These are phyloP conservation scores for Cynara cardunculus DNA, from an alignment of 129 eudicot species.

Conservation along the genomic window DNA sequence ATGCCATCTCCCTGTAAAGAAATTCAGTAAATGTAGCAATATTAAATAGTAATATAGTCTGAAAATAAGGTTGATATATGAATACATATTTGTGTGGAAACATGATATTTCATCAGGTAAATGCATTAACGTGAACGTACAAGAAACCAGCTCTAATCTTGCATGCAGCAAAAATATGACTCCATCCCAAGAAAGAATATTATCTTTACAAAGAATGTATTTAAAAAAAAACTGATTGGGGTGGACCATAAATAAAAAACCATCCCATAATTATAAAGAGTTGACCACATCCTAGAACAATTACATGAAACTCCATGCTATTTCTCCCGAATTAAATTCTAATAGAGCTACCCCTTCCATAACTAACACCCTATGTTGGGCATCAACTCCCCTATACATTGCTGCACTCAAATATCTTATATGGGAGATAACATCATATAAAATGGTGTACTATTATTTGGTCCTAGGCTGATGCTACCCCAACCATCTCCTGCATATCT, in stretches of 20 bases:
- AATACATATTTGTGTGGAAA: not conserved
- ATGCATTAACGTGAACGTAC: not conserved
- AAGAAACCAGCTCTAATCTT: not conserved
- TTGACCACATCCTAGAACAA: not conserved
- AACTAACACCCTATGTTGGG: not conserved
- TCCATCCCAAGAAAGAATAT: not conserved
- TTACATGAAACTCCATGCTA: not conserved
- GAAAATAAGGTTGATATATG: not conserved
- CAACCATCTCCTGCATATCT: not conserved
- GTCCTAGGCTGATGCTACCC: not conserved
- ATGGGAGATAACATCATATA: not conserved
- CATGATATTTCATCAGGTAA: not conserved
- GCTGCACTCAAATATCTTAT: not conserved
- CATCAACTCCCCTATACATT: not conserved
- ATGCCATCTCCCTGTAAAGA: conserved; percentile 75
- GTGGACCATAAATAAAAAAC: not conserved
- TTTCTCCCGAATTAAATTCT: not conserved
- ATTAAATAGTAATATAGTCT: conserved; percentile 3
- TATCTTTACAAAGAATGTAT: not conserved
- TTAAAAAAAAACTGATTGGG: not conserved
- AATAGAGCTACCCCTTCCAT: not conserved
- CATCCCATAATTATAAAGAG: not conserved
- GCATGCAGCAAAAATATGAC: not conserved
- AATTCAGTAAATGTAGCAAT: conserved; percentile 12
- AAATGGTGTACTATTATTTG: not conserved